Conservation (phyloP, 192 early-diverging fungal genomes). For the Endogone sp. region DNA sequence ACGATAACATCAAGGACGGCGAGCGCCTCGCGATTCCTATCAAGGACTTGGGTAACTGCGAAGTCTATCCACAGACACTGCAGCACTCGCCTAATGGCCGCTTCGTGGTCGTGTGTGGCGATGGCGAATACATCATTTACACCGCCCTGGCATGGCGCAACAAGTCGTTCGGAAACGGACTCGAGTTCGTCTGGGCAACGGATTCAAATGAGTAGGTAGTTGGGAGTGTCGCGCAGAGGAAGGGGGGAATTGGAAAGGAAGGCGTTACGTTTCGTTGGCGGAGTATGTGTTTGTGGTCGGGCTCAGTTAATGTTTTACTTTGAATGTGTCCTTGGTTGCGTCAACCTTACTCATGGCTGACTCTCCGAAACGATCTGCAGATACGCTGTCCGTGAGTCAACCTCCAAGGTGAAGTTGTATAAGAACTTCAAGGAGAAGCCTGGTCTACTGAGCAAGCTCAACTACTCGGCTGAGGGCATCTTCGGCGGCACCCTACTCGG, state of each 20-base stretch:
- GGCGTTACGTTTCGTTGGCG: background rate
- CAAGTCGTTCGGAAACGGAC: conserved; percentile 93
- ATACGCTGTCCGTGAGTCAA: conserved; percentile 94
- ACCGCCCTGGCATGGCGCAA: conserved; percentile 99
- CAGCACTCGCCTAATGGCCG: conserved; percentile 97
- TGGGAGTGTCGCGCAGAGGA: too few relatives aligned
- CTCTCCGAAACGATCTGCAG: conserved; percentile 3
- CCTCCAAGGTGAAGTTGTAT: conserved; percentile 84
- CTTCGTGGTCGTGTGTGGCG: conserved; percentile 98
- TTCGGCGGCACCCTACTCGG: conserved; percentile 92
- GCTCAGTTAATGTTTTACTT: too few relatives aligned
- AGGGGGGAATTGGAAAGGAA: background rate
- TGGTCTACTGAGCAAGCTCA: conserved; percentile 59
- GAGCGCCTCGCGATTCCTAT: conserved; percentile 78
- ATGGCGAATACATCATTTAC: conserved; percentile 99
- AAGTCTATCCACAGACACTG: conserved; percentile 93
- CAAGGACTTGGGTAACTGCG: conserved; percentile 97
- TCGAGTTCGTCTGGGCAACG: conserved; percentile 97
- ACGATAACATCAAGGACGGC: conserved; percentile 89
- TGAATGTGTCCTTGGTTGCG: too few relatives aligned
- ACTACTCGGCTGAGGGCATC: conserved; percentile 89
- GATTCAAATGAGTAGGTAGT: conserved; percentile 85
- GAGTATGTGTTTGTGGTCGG: too few relatives aligned
- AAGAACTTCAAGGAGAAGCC: conserved; percentile 94
- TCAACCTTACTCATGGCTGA: too few relatives aligned